Percentiles rank a stretch among this genome's conserved stretches.
Conservation (phyloP, 2,329 filamentous ascomycete species). For the Lizonia empirigonia region DNA sequence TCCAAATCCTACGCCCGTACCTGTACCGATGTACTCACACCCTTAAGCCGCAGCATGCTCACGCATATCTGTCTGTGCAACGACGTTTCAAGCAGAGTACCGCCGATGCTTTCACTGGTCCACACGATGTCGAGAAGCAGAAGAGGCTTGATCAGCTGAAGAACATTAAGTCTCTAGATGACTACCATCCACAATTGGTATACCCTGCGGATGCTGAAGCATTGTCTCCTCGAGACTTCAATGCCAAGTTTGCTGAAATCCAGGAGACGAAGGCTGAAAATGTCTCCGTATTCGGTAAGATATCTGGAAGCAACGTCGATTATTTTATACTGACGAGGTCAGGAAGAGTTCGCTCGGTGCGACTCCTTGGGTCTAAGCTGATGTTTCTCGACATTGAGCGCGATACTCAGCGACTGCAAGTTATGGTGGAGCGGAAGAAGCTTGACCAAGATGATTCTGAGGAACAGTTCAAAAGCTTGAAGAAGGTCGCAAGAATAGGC, state of each 20-base stretch:
- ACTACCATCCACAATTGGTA: slow-evolving; percentile 61
- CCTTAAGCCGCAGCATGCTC: slow-evolving; percentile 53
- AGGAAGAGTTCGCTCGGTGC: slow-evolving; percentile 77
- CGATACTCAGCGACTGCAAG: slow-evolving; percentile 74
- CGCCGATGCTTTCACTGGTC: slow-evolving; percentile 35
- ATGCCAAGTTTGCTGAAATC: slow-evolving; percentile 35
- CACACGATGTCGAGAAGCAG: slow-evolving; percentile 54
- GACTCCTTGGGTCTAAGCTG: slow-evolving; percentile 75
- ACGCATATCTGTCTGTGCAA: slow-evolving; percentile 56
- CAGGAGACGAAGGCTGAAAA: slow-evolving; percentile 34
- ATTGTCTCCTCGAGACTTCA: slow-evolving; percentile 38
- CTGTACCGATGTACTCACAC: slow-evolving; percentile 52
- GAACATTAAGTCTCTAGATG: slow-evolving; percentile 54
- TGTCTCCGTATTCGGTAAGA: slow-evolving; percentile 46
- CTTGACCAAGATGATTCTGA: slow-evolving; percentile 48
- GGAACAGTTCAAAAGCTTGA: slow-evolving; percentile 63
- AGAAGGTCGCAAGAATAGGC: slow-evolving; percentile 73
- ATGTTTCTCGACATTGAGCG: slow-evolving; percentile 82
- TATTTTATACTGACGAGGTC: slow-evolving; percentile 41
- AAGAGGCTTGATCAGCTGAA: slow-evolving; percentile 62
- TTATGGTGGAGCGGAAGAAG: slow-evolving; percentile 71
- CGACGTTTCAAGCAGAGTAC: slow-evolving; percentile 35
- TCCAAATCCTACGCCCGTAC: slow-evolving; percentile 63
- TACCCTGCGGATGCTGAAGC: slow-evolving; percentile 22
- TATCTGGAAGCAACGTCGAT: not conserved